Conservation (phyloP, 495 filamentous ascomycete genomes). For the Aspergillus incahuasiensis region DNA sequence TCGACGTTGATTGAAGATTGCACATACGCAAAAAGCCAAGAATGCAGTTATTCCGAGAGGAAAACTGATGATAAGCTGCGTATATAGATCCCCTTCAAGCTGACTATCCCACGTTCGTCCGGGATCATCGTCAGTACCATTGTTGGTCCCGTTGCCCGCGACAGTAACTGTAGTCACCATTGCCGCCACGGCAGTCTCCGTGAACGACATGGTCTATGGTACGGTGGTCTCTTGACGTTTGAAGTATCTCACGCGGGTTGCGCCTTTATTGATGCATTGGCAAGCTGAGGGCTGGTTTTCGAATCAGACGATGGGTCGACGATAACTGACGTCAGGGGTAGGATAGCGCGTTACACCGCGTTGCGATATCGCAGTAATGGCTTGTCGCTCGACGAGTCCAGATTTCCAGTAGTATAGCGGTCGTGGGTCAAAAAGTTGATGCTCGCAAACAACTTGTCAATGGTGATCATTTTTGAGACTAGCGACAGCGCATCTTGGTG, state of each 20-base stretch:
- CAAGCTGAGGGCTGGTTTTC: slow-evolving; percentile 10
- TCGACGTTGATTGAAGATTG: not conserved
- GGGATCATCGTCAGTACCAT: slow-evolving; percentile 16
- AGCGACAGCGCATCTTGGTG: not conserved
- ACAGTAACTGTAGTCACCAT: slow-evolving; percentile 21
- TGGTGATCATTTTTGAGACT: not conserved
- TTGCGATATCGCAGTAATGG: slow-evolving; percentile 5
- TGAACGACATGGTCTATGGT: slow-evolving; percentile 30
- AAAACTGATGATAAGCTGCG: slow-evolving; percentile 56
- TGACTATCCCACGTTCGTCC: slow-evolving; percentile 32
- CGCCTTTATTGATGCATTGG: slow-evolving; percentile 22
- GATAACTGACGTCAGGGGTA: slow-evolving; percentile 31
- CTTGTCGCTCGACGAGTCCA: not conserved
- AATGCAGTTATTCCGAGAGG: slow-evolving; percentile 56
- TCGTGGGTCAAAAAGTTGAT: not conserved
- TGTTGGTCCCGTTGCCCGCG: slow-evolving; percentile 16
- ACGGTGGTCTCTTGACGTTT: not conserved
- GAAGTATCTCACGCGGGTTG: slow-evolving; percentile 3
- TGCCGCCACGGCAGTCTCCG: slow-evolving; percentile 25
- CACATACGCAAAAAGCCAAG: slow-evolving; percentile 57
- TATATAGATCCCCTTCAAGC: slow-evolving; percentile 49
- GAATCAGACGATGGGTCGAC: slow-evolving; percentile 11
- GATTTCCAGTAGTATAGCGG: not conserved
- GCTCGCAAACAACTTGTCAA: not conserved
- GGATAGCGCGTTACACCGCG: slow-evolving; percentile 6